phyloP scores from a whole-genome alignment of 306 rosid genomes.

The Heteromeles arbutifolia region DNA sequence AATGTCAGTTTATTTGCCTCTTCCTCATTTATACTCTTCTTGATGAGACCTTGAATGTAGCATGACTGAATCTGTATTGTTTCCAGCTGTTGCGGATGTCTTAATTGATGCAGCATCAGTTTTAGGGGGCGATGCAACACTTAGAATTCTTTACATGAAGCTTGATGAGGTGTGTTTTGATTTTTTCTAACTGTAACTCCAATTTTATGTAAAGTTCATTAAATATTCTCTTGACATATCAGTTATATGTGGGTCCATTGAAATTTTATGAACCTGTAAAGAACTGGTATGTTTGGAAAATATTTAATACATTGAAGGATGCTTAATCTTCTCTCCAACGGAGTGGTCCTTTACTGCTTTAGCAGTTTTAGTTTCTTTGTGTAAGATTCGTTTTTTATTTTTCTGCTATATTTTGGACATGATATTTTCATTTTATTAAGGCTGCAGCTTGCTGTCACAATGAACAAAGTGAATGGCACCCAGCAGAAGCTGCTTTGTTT shows the following conservation, averaged over 20 bases:
- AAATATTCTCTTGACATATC: background rate
- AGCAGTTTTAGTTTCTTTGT: constrained; percentile 8
- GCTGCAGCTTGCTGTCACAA: constrained; percentile 70
- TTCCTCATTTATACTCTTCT: constrained; percentile 1
- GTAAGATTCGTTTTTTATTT: background rate
- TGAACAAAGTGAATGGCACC: constrained; percentile 78
- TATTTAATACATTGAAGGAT: background rate
- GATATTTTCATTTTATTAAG: constrained; percentile 28
- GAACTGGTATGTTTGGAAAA: background rate
- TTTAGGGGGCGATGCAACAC: constrained; percentile 86
- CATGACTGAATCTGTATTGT: constrained; percentile 28
- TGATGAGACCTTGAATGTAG: constrained; percentile 14
- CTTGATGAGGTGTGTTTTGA: constrained; percentile 75
- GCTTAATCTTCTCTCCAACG: background rate
- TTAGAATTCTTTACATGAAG: constrained; percentile 73
- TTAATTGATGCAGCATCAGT: constrained; percentile 95
- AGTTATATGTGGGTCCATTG: background rate
- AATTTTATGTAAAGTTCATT: background rate
- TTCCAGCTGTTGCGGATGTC: constrained; percentile 96
- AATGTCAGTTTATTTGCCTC: background rate
- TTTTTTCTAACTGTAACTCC: background rate
- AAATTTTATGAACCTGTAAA: background rate
- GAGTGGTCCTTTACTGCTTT: background rate
- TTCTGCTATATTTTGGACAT: constrained; percentile 5
- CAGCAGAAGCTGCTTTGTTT: constrained; percentile 94